Percentiles rank a stretch among this genome's conserved stretches.
Evolutionary conservation across 495 filamentous ascomycete genomes (phyloP).

Genomic region (Aspergillus heteromorphus): DNA sequence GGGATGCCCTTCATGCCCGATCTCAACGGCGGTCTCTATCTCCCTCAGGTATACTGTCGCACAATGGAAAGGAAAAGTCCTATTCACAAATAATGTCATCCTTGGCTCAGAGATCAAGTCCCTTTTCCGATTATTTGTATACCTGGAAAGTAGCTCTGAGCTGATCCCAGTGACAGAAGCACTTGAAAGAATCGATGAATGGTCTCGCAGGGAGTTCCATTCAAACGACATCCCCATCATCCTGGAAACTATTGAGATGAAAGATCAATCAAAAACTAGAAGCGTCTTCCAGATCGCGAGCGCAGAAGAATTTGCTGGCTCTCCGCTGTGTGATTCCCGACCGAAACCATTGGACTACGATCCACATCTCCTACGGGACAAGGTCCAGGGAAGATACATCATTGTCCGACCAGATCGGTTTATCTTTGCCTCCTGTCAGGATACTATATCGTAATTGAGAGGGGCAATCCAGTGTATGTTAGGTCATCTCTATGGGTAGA

Average conservation of each 20-base stretch:
- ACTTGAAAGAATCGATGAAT: slow-evolving; percentile 9
- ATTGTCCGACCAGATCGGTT: slow-evolving; percentile 5
- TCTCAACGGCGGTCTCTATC: slow-evolving; percentile 22
- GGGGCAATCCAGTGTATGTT: background rate
- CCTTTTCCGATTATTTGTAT: slow-evolving; percentile 25
- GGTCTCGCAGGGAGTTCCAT: slow-evolving; percentile 14
- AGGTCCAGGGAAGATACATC: background rate
- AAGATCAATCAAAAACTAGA: no score
- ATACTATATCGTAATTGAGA: background rate
- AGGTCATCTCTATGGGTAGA: background rate
- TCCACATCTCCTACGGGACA: background rate
- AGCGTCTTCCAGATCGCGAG: slow-evolving; percentile 1
- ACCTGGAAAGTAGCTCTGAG: slow-evolving; percentile 9
- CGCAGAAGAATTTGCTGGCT: slow-evolving; percentile 1
- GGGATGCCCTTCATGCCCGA: slow-evolving; percentile 32
- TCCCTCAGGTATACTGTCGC: slow-evolving; percentile 32
- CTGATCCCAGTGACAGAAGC: slow-evolving; percentile 1
- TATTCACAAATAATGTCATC: slow-evolving; percentile 26
- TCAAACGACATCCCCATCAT: slow-evolving; percentile 13
- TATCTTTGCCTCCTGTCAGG: background rate
- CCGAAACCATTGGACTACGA: background rate
- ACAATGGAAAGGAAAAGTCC: background rate
- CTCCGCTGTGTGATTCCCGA: background rate
- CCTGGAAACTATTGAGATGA: background rate
- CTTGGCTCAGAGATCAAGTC: slow-evolving; percentile 13